Evolutionary conservation across 2,329 filamentous ascomycete species (phyloP).

Genomic region (Fusarium agapanthi): DNA sequence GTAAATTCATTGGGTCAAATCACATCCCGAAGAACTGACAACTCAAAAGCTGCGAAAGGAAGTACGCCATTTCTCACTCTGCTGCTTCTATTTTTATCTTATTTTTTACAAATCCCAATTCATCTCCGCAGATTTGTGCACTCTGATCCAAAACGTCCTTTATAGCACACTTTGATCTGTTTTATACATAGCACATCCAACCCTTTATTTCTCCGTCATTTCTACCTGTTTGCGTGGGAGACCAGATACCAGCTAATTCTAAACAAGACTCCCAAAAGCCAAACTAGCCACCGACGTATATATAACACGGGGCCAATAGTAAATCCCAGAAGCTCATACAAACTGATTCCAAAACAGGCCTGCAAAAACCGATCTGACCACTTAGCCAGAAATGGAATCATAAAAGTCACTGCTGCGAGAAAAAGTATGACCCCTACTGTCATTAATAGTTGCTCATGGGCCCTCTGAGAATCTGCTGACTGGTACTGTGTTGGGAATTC

Average conservation of each 20-base stretch:
- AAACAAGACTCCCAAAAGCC: neutral
- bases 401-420: neutral
- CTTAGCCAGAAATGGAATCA: neutral
- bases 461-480: neutral
- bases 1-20: neutral
- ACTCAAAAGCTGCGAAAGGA: neutral
- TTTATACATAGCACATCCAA: too few species aligned
- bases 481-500: neutral
- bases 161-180: too few species aligned
- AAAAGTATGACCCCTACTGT: neutral
- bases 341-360: neutral
- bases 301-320: neutral
- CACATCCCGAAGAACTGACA: neutral
- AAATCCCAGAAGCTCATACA: neutral
- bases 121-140: fast-evolving
- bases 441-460: neutral
- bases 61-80: neutral
- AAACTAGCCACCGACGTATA: neutral
- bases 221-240: neutral
- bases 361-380: neutral
- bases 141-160: neutral
- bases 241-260: neutral
- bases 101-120: neutral
- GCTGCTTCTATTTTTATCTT: neutral
- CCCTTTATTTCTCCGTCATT: too few species aligned